phyloP scores from a whole-genome alignment of 495 filamentous ascomycete species.

The Xylaria cubensis region DNA sequence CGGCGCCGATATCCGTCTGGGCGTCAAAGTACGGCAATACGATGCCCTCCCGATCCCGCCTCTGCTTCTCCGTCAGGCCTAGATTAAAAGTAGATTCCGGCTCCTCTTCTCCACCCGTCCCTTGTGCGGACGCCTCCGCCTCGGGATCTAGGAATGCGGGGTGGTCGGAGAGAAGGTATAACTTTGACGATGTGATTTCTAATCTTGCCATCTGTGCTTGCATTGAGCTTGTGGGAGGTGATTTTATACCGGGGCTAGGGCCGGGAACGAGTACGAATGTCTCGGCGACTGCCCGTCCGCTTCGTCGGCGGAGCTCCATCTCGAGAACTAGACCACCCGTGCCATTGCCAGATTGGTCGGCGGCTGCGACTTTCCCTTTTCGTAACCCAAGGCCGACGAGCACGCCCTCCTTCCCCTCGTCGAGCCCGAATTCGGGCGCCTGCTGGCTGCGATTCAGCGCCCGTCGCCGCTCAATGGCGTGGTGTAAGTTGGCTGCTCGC shows the following conservation, averaged over 20 bases:
- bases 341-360: not conserved
- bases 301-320: conserved; percentile 83
- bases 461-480: conserved; percentile 69
- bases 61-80: conserved; percentile 88
- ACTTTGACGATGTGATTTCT: conserved; percentile 20
- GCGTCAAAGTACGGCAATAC: conserved; percentile 96
- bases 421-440: conserved; percentile 77
- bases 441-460: conserved; percentile 72
- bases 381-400: conserved; percentile 63
- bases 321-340: conserved; percentile 68
- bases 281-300: conserved; percentile 78
- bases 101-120: conserved; percentile 55
- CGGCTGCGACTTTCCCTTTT: conserved; percentile 18
- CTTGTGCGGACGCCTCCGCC: conserved; percentile 36
- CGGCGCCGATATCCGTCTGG: conserved; percentile 76
- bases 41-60: conserved; percentile 81
- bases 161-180: conserved; percentile 82
- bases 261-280: conserved; percentile 71
- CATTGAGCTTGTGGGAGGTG: not conserved
- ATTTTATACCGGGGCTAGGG: not conserved
- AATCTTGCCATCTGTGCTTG: conserved; percentile 42
- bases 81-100: conserved; percentile 78
- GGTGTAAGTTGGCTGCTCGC: conserved; percentile 62
- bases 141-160: conserved; percentile 65
- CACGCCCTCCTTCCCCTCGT: conserved; percentile 76